phyloP scores from a whole-genome alignment of 2,329 filamentous ascomycete species.

The Xylogone sp. region DNA sequence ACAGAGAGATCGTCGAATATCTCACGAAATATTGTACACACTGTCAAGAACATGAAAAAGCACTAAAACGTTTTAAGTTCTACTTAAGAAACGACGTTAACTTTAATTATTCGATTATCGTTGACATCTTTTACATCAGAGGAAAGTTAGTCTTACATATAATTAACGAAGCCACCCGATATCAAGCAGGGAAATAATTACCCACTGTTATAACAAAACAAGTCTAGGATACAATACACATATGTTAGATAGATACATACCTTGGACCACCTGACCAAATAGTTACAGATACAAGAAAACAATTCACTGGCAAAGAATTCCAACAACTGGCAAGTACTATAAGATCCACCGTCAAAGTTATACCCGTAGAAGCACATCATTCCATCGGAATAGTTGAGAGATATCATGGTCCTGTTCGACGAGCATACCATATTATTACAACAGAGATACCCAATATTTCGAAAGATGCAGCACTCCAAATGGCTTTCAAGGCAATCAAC shows the following conservation, averaged over 20 bases:
- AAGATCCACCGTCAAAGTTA: neutral
- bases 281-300: neutral
- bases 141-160: constrained; percentile 2
- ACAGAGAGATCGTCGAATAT: neutral
- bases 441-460: constrained; percentile 1
- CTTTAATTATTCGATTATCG: constrained; percentile 5
- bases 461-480: constrained; percentile 6
- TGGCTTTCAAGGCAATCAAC: constrained; percentile 11
- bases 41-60: neutral
- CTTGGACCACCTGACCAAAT: neutral
- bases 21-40: neutral
- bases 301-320: neutral
- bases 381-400: constrained; percentile 4
- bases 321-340: neutral
- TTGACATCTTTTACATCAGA: constrained; percentile 7
- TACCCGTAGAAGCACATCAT: constrained; percentile 4
- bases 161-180: constrained; percentile 1
- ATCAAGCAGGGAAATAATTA: neutral
- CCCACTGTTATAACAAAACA: constrained; percentile 1
- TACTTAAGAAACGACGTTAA: neutral
- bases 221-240: neutral
- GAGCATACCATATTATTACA: neutral
- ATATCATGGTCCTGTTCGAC: neutral
- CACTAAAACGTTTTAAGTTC: neutral
- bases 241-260: neutral